A percentile compares a stretch with the other conserved stretches of the same genome.
These are phyloP conservation scores for Triticum urartu DNA, from an alignment of 176 grass and related monocot species.

Conservation along the genomic window DNA sequence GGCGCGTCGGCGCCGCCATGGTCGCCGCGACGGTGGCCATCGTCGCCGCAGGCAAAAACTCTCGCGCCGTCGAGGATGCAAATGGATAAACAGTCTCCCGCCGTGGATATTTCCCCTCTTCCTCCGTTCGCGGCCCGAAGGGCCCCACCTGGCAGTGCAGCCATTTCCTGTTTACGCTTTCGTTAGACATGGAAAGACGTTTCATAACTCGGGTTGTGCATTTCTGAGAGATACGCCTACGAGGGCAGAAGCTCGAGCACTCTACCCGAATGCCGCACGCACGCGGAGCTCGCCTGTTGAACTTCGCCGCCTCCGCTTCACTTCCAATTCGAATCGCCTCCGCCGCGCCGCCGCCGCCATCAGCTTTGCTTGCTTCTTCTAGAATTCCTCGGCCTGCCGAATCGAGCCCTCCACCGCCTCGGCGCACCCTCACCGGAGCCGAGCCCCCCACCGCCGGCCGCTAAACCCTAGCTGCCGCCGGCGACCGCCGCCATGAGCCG, in stretches of 20 bases:
- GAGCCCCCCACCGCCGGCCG: neutral
- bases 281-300: neutral
- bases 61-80: neutral
- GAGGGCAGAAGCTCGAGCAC: neutral
- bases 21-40: slow-evolving; percentile 38
- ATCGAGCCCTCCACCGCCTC: neutral
- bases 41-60: neutral
- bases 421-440: neutral
- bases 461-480: slow-evolving; percentile 39
- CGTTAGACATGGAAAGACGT: neutral
- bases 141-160: neutral
- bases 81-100: slow-evolving; percentile 1
- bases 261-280: neutral
- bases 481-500: slow-evolving; percentile 65
- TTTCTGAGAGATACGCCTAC: accelerated
- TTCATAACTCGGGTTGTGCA: neutral
- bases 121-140: neutral
- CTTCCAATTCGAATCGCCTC: slow-evolving; percentile 18
- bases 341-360: neutral
- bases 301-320: neutral
- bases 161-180: neutral
- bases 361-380: neutral
- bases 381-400: neutral
- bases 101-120: neutral
- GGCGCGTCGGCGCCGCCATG: slow-evolving; percentile 25